These are phyloP conservation scores for barley (Hordeum vulgare) DNA, from an alignment of 176 grass and related monocot genomes.

Conservation along the genomic window DNA sequence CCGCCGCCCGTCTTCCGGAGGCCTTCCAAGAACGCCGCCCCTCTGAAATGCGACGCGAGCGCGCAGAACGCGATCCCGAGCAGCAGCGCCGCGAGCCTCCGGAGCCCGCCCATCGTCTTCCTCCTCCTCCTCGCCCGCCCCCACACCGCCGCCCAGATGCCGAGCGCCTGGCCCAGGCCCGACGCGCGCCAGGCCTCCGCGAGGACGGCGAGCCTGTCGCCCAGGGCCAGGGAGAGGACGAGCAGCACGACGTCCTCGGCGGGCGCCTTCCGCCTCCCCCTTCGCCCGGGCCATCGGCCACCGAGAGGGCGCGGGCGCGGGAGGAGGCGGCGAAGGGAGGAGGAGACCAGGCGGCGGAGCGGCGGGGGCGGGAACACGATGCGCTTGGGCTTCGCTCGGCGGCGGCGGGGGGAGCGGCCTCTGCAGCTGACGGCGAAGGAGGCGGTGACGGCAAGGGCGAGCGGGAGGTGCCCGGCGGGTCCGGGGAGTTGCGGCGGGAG, in stretches of 20 bases:
- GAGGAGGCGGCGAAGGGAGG: conserved; percentile 23
- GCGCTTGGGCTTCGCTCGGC: conserved; percentile 14
- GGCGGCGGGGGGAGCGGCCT: background rate
- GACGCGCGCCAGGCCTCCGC: conserved; percentile 23
- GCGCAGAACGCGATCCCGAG: conserved; percentile 34
- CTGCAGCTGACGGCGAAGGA: conserved; percentile 11
- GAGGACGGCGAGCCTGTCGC: conserved; percentile 8
- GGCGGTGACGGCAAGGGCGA: background rate
- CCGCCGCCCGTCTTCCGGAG: conserved; percentile 14
- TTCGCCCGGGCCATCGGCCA: conserved; percentile 13
- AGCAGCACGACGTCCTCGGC: conserved; percentile 9
- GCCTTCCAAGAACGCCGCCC: conserved; percentile 5
- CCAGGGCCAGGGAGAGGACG: conserved; percentile 28
- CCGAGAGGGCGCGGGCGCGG: conserved; percentile 6
- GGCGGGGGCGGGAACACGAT: conserved; percentile 12
- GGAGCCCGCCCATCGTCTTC: conserved; percentile 6
- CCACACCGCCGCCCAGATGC: conserved; percentile 28
- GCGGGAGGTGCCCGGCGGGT: background rate
- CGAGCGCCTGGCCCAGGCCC: conserved; percentile 30
- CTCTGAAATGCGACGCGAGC: conserved; percentile 25
- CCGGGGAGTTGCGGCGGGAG: conserved; percentile 12
- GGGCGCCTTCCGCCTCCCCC: background rate
- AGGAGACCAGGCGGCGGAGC: conserved; percentile 25
- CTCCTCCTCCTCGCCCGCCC: conserved; percentile 3
- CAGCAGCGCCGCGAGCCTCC: conserved; percentile 29